Evolutionary conservation across 164 flowering plant genomes (phyloP).

Genomic region (Chimonanthus salicifolius): DNA sequence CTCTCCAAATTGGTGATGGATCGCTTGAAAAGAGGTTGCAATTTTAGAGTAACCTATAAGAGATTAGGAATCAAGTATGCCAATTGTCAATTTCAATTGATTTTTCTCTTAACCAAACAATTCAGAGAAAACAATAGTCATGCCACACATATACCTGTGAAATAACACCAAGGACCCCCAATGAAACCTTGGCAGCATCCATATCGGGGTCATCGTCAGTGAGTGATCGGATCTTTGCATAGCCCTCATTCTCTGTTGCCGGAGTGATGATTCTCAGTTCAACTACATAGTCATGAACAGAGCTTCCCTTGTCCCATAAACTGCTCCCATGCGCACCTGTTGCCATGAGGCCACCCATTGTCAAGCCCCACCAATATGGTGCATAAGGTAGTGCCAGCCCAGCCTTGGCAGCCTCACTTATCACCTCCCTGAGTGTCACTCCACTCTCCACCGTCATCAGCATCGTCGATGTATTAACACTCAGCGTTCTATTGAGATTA

Average conservation of each 20-base stretch:
- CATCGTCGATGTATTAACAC: slow-evolving; percentile 25
- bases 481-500: slow-evolving; percentile 29
- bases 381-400: slow-evolving; percentile 59
- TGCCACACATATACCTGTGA: slow-evolving; percentile 44
- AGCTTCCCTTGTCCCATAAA: slow-evolving; percentile 59
- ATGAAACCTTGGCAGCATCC: slow-evolving; percentile 51
- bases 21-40: slow-evolving; percentile 61
- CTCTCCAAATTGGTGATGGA: slow-evolving; percentile 33
- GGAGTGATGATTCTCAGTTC: slow-evolving; percentile 48
- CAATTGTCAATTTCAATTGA: background rate
- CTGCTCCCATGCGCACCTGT: slow-evolving; percentile 86
- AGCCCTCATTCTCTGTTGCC: slow-evolving; percentile 40
- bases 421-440: slow-evolving; percentile 45
- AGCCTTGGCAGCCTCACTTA: slow-evolving; percentile 41
- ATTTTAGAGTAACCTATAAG: slow-evolving; percentile 50
- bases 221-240: slow-evolving; percentile 37
- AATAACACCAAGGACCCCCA: slow-evolving; percentile 78
- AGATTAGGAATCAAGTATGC: background rate
- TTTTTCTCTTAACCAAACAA: background rate
- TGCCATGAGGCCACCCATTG: slow-evolving; percentile 57
- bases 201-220: slow-evolving; percentile 29
- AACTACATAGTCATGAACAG: slow-evolving; percentile 58
- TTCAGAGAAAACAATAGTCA: background rate
- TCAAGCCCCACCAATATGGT: slow-evolving; percentile 85
- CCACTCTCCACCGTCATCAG: slow-evolving; percentile 56